Evolutionary conservation across 768 basidiomycete species (phyloP), one percentile per base, ranked within the genome.

Genomic region (Trametes sanguinea): DNA sequence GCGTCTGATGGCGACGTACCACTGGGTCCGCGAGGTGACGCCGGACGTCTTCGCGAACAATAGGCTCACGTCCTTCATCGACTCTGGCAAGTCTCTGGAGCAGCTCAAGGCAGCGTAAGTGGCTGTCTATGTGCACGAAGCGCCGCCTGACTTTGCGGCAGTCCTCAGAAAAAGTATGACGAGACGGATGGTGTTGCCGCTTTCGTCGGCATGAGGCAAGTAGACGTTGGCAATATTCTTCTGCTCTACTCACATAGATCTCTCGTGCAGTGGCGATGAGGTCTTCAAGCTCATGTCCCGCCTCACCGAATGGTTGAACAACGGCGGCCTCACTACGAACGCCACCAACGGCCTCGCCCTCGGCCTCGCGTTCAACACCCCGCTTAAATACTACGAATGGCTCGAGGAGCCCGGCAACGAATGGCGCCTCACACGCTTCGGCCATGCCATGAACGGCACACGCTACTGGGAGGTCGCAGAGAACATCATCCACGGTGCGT

Each of bases 1-100:
- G 47, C 85, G 91, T 46, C 77, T 90, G 27, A 80, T 92, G 42
- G 89, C 90, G 11, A 89, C 90, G 0, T 87, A 90, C 68, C 89
- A 92, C 71, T 81, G 91, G 54, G 76, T 90, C 35, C 78, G 80
- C 46, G 91, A 93, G 72, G 76, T 83, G 2, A 76, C 79, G 16
- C 89, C 89, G 6, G 81, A 91, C 68, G 83, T 86, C 6, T 93
- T 92, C 67, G 77, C 88, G 6, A 78, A 83, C 56, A 92, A 87
- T 67, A 80, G 89, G 32, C 78, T 89, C 59, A 85, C 86, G 4
- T 84, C 85, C 10, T 73, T 85, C 11, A 74, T 92, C 4, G 89
- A 91, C 68, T 84, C 84, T 0, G 87, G 89, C 2, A 88, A 88
- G 71, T 37, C 65, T 5, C 17, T 45, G 2, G 45, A 57, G 46